Evolutionary conservation across 345 rosid genomes (phyloP), one percentile per base, ranked within the genome.

Genomic region (Linum trigynum): DNA sequence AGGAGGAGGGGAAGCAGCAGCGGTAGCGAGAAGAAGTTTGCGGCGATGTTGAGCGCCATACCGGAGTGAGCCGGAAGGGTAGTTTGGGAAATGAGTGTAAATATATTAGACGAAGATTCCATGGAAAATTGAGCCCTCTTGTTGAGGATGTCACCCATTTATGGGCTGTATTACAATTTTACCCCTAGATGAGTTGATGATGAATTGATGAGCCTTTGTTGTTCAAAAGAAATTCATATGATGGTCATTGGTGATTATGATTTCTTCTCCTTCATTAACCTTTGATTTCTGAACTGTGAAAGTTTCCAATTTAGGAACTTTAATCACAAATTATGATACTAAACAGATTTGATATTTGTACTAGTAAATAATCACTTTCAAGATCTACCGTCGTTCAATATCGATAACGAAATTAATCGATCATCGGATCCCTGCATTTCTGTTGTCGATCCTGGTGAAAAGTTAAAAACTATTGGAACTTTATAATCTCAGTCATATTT

Each of bases 21-120:
- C 15, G 59, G 72, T 14, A 75, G 83, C 37, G 68, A 81, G 70
- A 73, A 74, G 23, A 76, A 76, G 70, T 85, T 74, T 41, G 62
- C 79, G 73, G 90, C 82, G 35, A 78, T 81, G 79, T 76, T 92
- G 79, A 76, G 72, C 64, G 85, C 91, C 3, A 89, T 92, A 55
- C 90, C 92, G 0, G 96, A 91, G 79, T 86, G 61, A 37, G 37
- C 2, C 23, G 10, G 38, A 17, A 78, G 75, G 76, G 64, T 67
- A 79, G 73, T 65, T 59, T 69, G 65, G 77, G 62, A 40, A 74
- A 60, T 40, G 0, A 41, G 16, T 64, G 75, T 67, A 69, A 68
- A 65, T 71, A 71, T 17, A 15, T 71, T 17, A 43, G 66, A 2
- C 55, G 2, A 43, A 62, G 17, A 2, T 2, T 60, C 11, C 2